These are phyloP conservation scores for Hippophae rhamnoides DNA, from an alignment of 306 rosid species.

Conservation along the genomic window DNA sequence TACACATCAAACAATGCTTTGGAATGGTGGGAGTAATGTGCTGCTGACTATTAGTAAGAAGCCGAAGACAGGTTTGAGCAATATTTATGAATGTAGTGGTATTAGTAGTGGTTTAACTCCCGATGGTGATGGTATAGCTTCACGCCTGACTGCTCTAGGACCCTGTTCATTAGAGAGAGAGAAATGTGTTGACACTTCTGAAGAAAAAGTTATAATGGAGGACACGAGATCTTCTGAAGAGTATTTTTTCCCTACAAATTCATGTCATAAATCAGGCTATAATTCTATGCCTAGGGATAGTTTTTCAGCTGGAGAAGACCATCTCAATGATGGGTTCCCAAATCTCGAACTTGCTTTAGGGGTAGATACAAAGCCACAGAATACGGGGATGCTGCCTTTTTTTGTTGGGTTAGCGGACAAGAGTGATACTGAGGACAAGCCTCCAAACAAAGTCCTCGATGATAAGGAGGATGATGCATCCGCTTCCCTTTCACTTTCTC, in stretches of 20 bases:
- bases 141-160: constrained; percentile 26
- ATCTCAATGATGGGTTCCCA: constrained; percentile 43
- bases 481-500: constrained; percentile 75
- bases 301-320: constrained; percentile 18
- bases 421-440: constrained; percentile 38
- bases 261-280: constrained; percentile 18
- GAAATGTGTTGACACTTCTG: constrained; percentile 40
- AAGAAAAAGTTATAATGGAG: constrained; percentile 62
- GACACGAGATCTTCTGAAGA: constrained; percentile 57
- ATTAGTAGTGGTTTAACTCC: constrained; percentile 27
- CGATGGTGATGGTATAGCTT: constrained; percentile 15
- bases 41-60: constrained; percentile 36
- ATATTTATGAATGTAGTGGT: constrained; percentile 22
- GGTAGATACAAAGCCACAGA: constrained; percentile 55
- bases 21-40: constrained; percentile 32
- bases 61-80: constrained; percentile 31
- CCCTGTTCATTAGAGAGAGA: constrained; percentile 31
- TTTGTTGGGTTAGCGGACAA: constrained; percentile 43
- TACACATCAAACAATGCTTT: constrained; percentile 25
- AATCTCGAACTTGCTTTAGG: constrained; percentile 83
- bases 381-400: constrained; percentile 58
- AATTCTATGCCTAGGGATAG: constrained; percentile 25
- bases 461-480: constrained; percentile 53
- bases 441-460: constrained; percentile 24
- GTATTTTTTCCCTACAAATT: constrained; percentile 64